Evolutionary conservation across 1,284 basidiomycete genomes (phyloP).

Genomic region (Cystobasidiaceae sp.): DNA sequence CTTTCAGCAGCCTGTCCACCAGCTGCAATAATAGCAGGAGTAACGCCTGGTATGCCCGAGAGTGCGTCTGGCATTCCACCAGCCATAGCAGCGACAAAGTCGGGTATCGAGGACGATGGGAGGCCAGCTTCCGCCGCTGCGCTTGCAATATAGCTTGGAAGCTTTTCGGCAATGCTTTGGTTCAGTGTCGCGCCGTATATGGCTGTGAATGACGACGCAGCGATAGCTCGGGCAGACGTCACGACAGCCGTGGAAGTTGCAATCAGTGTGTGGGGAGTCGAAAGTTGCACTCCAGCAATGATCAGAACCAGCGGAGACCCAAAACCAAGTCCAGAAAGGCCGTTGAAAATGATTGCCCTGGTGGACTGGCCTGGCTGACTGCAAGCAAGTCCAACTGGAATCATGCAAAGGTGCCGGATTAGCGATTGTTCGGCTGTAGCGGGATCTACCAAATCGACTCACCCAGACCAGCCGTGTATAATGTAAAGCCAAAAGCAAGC

Average conservation of each 20-base stretch:
- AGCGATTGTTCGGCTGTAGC: not conserved
- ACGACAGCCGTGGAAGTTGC: slow-evolving; percentile 36
- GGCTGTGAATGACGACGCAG: slow-evolving; percentile 32
- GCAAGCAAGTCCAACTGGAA: slow-evolving; percentile 31
- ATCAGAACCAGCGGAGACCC: slow-evolving; percentile 36
- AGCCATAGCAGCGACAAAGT: slow-evolving; percentile 20
- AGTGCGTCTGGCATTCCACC: not conserved
- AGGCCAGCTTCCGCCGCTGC: slow-evolving; percentile 34
- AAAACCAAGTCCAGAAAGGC: slow-evolving; percentile 35
- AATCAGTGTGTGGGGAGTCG: slow-evolving; percentile 38
- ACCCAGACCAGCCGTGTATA: slow-evolving; percentile 29
- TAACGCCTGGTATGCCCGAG: slow-evolving; percentile 20
- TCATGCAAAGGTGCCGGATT: not conserved
- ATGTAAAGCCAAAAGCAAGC: slow-evolving; percentile 28
- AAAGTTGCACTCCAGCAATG: slow-evolving; percentile 35
- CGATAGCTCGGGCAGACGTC: slow-evolving; percentile 33
- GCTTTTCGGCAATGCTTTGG: slow-evolving; percentile 17
- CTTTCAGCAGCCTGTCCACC: slow-evolving; percentile 45
- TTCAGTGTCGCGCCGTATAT: slow-evolving; percentile 31
- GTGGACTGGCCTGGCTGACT: slow-evolving; percentile 21
- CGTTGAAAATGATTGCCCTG: slow-evolving; percentile 23
- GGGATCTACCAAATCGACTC: not conserved
- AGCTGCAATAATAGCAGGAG: slow-evolving; percentile 19
- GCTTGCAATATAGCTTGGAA: slow-evolving; percentile 28
- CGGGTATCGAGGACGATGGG: slow-evolving; percentile 12